phyloP scores from a whole-genome alignment of 1,139 yeast species.

The Martiniozyma asiatica region DNA sequence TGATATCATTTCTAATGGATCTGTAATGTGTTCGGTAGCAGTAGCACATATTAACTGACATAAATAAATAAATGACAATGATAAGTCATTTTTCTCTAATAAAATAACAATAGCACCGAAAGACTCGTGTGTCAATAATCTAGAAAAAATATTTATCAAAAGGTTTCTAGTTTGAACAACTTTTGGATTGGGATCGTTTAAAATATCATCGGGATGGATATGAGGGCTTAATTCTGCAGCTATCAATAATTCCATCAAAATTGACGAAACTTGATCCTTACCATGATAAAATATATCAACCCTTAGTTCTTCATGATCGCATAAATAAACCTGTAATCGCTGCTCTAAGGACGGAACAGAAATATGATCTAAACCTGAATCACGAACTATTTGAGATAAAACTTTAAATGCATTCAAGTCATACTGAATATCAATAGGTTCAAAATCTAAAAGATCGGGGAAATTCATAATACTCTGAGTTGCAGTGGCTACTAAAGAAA shows the following conservation, averaged over 20 bases:
- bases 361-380: neutral
- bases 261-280: constrained; percentile 1
- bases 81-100: constrained; percentile 2
- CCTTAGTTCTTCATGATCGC: constrained; percentile 3
- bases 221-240: too few relatives aligned
- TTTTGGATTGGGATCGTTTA: too few relatives aligned
- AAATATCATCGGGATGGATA: too few relatives aligned
- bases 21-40: neutral
- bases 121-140: constrained; percentile 3
- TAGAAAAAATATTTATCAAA: neutral
- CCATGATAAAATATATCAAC: constrained; percentile 2
- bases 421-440: neutral
- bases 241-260: too few relatives aligned
- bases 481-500: constrained; percentile 1
- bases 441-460: constrained; percentile 1
- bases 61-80: constrained; percentile 3
- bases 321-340: constrained; percentile 1
- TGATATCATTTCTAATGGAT: constrained; percentile 1
- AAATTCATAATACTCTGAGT: constrained; percentile 3
- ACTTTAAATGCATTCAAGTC: constrained; percentile 3
- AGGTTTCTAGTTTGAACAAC: neutral
- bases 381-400: constrained; percentile 2
- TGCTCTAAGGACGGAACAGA: neutral
- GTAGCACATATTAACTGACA: constrained; percentile 1
- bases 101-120: constrained; percentile 3